These are phyloP conservation scores for Candida loeiensis DNA, from an alignment of 805 yeast species.

Conservation along the genomic window DNA sequence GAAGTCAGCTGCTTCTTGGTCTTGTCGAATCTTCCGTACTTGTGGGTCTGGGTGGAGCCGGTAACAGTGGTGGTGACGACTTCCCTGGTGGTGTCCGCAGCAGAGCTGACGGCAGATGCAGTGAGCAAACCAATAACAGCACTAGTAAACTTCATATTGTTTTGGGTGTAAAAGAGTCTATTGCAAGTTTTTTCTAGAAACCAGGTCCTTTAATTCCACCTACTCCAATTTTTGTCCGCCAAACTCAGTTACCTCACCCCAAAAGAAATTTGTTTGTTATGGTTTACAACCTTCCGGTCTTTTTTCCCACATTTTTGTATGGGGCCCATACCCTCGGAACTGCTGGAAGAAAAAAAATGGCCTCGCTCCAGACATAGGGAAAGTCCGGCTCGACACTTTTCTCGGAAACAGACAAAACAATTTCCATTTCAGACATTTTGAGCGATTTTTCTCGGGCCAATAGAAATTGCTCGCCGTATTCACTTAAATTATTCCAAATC, in stretches of 20 bases:
- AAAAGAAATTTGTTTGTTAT: conserved; percentile 1
- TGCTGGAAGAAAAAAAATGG: background rate
- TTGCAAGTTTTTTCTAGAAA: background rate
- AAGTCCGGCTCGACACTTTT: conserved; percentile 1
- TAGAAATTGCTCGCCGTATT: background rate
- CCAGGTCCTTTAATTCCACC: background rate
- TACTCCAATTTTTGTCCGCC: background rate
- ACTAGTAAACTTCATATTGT: conserved; percentile 41
- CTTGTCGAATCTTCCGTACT: conserved; percentile 22
- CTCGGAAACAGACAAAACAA: conserved; percentile 1
- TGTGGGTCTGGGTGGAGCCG: conserved; percentile 25
- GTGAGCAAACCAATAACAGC: conserved; percentile 40
- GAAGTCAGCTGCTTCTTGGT: conserved; percentile 14
- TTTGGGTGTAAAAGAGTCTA: conserved; percentile 1
- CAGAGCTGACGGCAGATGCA: conserved; percentile 26
- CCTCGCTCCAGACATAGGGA: background rate
- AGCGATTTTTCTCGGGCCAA: conserved; percentile 5
- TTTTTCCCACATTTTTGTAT: background rate
- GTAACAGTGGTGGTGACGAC: conserved; percentile 26
- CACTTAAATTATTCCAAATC: background rate
- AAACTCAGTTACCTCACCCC: background rate
- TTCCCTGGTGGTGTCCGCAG: conserved; percentile 17
- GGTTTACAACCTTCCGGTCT: background rate
- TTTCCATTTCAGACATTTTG: background rate
- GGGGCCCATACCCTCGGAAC: background rate